A percentile compares a stretch with the other conserved stretches of the same genome.
Conservation (phyloP, 192 early-diverging fungal species). For the Backusella luteola region DNA sequence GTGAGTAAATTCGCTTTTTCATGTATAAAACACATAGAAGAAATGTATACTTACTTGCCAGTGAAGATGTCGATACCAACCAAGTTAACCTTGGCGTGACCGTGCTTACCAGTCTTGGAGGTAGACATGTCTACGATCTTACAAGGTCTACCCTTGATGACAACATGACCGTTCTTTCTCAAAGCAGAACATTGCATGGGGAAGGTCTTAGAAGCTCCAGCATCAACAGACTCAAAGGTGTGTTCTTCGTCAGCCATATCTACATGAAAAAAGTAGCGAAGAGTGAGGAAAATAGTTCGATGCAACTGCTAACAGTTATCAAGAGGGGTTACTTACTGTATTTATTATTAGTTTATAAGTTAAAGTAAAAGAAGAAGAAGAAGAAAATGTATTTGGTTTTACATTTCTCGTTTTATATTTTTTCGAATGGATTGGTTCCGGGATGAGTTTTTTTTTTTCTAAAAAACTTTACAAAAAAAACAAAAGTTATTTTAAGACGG, state of each 20-base stretch:
- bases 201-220: constrained; percentile 92
- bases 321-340: not conserved
- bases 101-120: constrained; percentile 99
- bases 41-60: constrained; percentile 54
- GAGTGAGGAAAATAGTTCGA: not conserved
- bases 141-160: constrained; percentile 99
- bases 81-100: constrained; percentile 99
- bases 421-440: not conserved
- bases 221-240: constrained; percentile 67
- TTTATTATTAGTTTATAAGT: not conserved
- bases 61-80: constrained; percentile 97
- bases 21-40: not conserved
- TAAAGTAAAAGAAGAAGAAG: constrained; percentile 1
- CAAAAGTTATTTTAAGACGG: not conserved
- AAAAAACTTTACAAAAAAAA: not conserved
- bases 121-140: constrained; percentile 99
- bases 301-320: no score
- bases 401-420: not conserved
- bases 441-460: not conserved
- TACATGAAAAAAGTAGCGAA: not conserved
- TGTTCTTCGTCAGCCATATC: constrained; percentile 65
- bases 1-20: not conserved
- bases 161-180: constrained; percentile 96
- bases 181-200: constrained; percentile 99
- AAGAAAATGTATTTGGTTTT: not conserved